Percentiles rank a stretch among this genome's conserved stretches.
phyloP scores from a whole-genome alignment of 306 rosid species.

The Quercus cerris region DNA sequence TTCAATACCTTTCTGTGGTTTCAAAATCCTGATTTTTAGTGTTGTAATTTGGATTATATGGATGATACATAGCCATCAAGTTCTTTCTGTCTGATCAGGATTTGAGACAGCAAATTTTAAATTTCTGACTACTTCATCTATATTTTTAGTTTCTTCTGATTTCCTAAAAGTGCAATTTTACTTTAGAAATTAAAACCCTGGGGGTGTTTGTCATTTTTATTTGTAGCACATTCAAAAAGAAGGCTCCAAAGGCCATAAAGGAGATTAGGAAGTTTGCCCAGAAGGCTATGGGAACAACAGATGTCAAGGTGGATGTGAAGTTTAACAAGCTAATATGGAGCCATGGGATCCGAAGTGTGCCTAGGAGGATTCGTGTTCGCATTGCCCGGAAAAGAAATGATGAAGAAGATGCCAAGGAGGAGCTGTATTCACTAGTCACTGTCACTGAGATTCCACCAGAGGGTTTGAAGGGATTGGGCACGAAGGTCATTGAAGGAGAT shows the following conservation, averaged over 20 bases:
- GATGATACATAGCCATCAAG: neutral
- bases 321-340: conserved; percentile 48
- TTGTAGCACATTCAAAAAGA: conserved; percentile 41
- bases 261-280: conserved; percentile 49
- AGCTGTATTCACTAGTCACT: conserved; percentile 43
- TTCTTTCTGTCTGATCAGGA: neutral
- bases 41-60: neutral
- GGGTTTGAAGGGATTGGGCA: conserved; percentile 36
- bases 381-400: conserved; percentile 45
- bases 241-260: conserved; percentile 44
- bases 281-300: conserved; percentile 50
- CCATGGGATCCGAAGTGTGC: conserved; percentile 45
- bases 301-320: conserved; percentile 51
- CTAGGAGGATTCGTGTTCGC: conserved; percentile 41
- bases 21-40: neutral
- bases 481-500: conserved; percentile 32
- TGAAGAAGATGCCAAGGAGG: conserved; percentile 54
- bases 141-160: neutral
- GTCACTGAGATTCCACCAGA: conserved; percentile 41
- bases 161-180: neutral
- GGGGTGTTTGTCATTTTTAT: neutral
- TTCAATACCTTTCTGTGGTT: neutral
- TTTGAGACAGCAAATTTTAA: neutral
- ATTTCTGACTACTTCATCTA: neutral
- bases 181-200: neutral